phyloP scores from a whole-genome alignment of 164 flowering plant genomes.

The Houttuynia cordata region DNA sequence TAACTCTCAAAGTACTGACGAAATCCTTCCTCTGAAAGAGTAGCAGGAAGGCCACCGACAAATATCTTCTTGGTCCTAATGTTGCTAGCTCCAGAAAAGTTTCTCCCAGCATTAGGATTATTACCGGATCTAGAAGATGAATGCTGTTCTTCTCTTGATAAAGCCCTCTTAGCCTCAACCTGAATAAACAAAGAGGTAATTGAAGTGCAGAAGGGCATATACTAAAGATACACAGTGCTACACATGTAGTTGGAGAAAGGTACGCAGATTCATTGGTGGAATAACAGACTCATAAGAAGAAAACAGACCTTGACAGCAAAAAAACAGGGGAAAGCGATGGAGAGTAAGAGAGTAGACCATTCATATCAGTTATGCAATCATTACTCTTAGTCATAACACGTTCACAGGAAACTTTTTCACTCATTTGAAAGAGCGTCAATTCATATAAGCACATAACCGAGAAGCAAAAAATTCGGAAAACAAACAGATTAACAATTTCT shows the following conservation, averaged over 20 bases:
- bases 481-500: too few species aligned
- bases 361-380: too few species aligned
- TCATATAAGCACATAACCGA: too few species aligned
- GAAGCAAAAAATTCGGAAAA: too few species aligned
- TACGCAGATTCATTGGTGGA: too few species aligned
- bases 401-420: too few species aligned
- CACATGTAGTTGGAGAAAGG: background rate
- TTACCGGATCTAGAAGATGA: conserved; percentile 41
- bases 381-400: too few species aligned
- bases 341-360: too few species aligned
- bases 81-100: conserved; percentile 16
- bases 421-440: too few species aligned
- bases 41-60: conserved; percentile 83
- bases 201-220: background rate
- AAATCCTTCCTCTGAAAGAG: conserved; percentile 60
- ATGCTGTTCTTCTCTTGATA: conserved; percentile 78
- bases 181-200: conserved; percentile 13
- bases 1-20: conserved; percentile 64
- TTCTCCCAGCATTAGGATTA: conserved; percentile 32
- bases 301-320: too few species aligned
- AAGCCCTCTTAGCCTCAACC: conserved; percentile 85
- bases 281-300: background rate
- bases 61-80: conserved; percentile 65
- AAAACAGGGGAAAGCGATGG: too few species aligned
- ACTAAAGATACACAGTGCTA: background rate